Conservation (phyloP, 768 basidiomycete genomes). For the Mycena kentingensis region DNA sequence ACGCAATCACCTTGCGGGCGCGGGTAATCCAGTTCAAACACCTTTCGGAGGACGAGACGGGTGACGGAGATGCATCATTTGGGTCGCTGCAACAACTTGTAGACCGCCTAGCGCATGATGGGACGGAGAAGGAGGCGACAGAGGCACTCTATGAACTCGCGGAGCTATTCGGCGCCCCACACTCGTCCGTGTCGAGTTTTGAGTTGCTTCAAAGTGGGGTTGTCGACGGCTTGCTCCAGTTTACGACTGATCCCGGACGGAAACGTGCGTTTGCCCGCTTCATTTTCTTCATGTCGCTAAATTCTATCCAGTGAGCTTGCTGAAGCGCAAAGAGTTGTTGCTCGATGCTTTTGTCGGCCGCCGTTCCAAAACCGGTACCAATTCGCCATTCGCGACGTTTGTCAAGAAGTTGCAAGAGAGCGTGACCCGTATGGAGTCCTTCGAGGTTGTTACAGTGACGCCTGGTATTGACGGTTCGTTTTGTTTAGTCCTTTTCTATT, state of each 20-base stretch:
- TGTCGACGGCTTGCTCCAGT: conserved; percentile 81
- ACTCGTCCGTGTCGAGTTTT: conserved; percentile 88
- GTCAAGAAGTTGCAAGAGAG: conserved; percentile 97
- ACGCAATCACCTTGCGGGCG: conserved; percentile 90
- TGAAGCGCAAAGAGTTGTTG: conserved; percentile 74
- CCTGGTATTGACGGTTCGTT: conserved; percentile 76
- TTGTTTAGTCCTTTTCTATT: background rate
- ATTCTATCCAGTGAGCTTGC: conserved; percentile 54
- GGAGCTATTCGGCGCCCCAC: conserved; percentile 72
- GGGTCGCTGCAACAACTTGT: conserved; percentile 66
- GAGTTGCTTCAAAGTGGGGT: conserved; percentile 93
- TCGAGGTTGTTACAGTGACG: conserved; percentile 90
- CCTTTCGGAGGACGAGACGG: conserved; percentile 57
- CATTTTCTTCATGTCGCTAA: conserved; percentile 7
- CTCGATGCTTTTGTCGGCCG: conserved; percentile 74
- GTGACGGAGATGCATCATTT: conserved; percentile 63
- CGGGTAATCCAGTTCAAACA: conserved; percentile 87
- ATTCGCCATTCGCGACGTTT: conserved; percentile 70
- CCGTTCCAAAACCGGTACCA: conserved; percentile 46
- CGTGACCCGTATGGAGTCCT: conserved; percentile 91
- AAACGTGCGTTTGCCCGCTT: conserved; percentile 45
- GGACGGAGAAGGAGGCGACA: conserved; percentile 63
- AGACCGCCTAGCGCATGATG: conserved; percentile 56
- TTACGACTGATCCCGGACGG: conserved; percentile 70
- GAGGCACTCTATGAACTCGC: conserved; percentile 76